phyloP scores from a whole-genome alignment of 176 grass and related monocot genomes.

The Oryza brachyantha region DNA sequence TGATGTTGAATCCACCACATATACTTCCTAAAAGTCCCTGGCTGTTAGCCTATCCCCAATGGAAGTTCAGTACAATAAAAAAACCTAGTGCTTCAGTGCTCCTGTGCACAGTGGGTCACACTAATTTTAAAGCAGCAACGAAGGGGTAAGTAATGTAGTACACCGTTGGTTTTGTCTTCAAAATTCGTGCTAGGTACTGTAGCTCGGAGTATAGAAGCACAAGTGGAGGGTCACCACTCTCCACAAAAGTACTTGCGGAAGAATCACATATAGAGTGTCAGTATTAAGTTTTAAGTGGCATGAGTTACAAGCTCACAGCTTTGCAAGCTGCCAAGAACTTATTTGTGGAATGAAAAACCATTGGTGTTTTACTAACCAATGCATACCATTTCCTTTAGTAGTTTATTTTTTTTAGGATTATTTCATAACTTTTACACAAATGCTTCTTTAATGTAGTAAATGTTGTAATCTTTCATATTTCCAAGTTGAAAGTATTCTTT shows the following conservation, averaged over 20 bases:
- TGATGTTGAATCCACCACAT: neutral
- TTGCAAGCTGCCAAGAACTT: neutral
- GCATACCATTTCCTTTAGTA: neutral
- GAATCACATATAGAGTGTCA: neutral
- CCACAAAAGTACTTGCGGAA: neutral
- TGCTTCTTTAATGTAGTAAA: neutral
- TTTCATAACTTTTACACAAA: neutral
- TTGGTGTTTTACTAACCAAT: constrained; percentile 22
- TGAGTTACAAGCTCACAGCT: neutral
- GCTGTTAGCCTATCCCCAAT: neutral
- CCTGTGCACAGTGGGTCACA: too few relatives aligned
- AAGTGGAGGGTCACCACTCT: too few relatives aligned
- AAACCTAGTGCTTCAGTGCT: too few relatives aligned
- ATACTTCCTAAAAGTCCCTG: neutral
- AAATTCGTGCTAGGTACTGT: too few relatives aligned
- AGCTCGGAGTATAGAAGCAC: too few relatives aligned
- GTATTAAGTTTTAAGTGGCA: neutral
- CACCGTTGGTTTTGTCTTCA: too few relatives aligned
- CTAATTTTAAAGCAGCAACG: too few relatives aligned
- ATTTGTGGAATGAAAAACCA: neutral
- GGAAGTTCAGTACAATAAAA: neutral
- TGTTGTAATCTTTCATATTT: neutral
- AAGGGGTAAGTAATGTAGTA: too few relatives aligned
- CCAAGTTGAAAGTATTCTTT: constrained; percentile 20
- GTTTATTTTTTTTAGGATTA: neutral